Percentiles rank a stretch among this genome's conserved stretches.
Conservation (phyloP, 495 filamentous ascomycete genomes). For the Penicillium paradoxum region DNA sequence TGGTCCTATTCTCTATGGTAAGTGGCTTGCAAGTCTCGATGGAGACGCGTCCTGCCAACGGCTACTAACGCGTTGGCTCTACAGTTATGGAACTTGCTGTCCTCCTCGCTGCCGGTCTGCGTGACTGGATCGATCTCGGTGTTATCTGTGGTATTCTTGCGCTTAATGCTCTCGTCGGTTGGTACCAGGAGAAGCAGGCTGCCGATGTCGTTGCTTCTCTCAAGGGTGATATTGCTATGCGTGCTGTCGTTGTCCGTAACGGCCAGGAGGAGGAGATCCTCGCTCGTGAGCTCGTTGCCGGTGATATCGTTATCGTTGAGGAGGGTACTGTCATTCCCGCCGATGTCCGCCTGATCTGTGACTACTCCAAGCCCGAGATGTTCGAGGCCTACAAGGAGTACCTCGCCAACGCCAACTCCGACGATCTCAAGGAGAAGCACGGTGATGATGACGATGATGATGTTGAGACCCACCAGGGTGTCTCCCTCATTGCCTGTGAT, state of each 20-base stretch:
- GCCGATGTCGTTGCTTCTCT: conserved; percentile 75
- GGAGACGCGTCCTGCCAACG: not conserved
- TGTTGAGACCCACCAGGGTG: conserved; percentile 54
- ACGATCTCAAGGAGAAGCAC: conserved; percentile 60
- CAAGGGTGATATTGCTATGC: conserved; percentile 83
- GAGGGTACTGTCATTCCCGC: conserved; percentile 72
- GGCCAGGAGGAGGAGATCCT: conserved; percentile 67
- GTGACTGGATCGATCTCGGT: conserved; percentile 81
- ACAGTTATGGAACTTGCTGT: conserved; percentile 83
- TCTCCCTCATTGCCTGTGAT: conserved; percentile 61
- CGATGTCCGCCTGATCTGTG: conserved; percentile 72
- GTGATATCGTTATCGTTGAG: conserved; percentile 76
- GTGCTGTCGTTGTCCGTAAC: conserved; percentile 64
- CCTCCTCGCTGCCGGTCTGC: conserved; percentile 70
- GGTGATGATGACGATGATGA: conserved; percentile 54
- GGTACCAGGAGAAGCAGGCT: conserved; percentile 85
- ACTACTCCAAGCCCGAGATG: conserved; percentile 64
- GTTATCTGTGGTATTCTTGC: conserved; percentile 79
- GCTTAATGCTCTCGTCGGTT: conserved; percentile 76
- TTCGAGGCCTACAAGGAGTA: conserved; percentile 68
- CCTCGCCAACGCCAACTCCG: conserved; percentile 51
- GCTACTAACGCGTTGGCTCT: conserved; percentile 7
- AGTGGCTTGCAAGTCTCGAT: conserved; percentile 16
- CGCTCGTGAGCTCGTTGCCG: conserved; percentile 73
- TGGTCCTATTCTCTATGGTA: conserved; percentile 81